Conservation (phyloP, 169 alveolate species). For the Eimeria brunetti region DNA sequence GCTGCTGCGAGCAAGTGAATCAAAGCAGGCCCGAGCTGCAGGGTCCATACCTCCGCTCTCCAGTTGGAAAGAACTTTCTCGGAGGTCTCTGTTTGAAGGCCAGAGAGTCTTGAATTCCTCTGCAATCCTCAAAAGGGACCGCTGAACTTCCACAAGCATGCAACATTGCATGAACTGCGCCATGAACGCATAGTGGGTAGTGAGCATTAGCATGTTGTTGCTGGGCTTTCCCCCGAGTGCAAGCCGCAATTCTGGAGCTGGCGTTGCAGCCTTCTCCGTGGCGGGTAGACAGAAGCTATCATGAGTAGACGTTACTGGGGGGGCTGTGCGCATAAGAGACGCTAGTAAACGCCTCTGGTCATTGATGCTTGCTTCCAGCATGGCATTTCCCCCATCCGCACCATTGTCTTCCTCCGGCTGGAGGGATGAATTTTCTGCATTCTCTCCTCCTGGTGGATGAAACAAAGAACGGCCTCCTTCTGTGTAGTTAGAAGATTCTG, state of each 20-base stretch:
- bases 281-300: conserved; percentile 40
- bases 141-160: conserved; percentile 79
- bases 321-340: conserved; percentile 13
- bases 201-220: conserved; percentile 53
- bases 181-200: conserved; percentile 78
- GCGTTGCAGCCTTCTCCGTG: conserved; percentile 21
- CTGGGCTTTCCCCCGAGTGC: conserved; percentile 26
- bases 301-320: conserved; percentile 13
- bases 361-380: conserved; percentile 13
- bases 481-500: conserved; percentile 4
- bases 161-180: conserved; percentile 81
- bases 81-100: conserved; percentile 45
- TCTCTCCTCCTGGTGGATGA: conserved; percentile 20
- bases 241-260: conserved; percentile 49
- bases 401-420: conserved; percentile 38
- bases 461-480: conserved; percentile 45
- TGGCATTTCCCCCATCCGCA: conserved; percentile 16
- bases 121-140: conserved; percentile 55
- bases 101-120: conserved; percentile 53
- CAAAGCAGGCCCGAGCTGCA: conserved; percentile 62
- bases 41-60: conserved; percentile 64
- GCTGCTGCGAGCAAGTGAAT: conserved; percentile 72
- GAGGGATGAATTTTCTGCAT: neutral
- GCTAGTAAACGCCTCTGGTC: conserved; percentile 44
- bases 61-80: conserved; percentile 33